Conservation (phyloP, 176 grass and related monocot species). For the Pontederia paniculata region DNA sequence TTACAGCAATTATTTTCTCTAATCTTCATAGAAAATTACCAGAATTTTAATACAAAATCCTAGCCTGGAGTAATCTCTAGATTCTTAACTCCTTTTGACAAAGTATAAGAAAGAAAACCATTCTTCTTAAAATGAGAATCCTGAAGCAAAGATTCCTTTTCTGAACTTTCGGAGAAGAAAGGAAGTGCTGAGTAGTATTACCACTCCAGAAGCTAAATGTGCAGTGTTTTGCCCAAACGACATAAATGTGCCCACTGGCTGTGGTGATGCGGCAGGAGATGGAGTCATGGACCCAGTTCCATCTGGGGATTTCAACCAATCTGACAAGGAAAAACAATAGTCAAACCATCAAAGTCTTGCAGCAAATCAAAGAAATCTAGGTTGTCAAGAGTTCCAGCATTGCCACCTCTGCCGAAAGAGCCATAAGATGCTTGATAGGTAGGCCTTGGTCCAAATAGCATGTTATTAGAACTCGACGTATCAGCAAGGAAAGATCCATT, state of each 20-base stretch:
- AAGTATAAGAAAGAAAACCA: background rate
- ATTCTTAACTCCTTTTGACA: background rate
- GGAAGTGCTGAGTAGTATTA: slow-evolving; percentile 19
- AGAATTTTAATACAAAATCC: too few relatives aligned
- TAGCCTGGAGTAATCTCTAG: too few relatives aligned
- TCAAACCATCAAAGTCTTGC: slow-evolving; percentile 22
- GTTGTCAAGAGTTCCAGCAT: slow-evolving; percentile 18
- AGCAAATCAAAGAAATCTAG: slow-evolving; percentile 9
- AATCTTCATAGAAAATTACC: too few relatives aligned
- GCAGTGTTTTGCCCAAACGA: slow-evolving; percentile 51
- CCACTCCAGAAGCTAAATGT: slow-evolving; percentile 48
- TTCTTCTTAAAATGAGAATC: too few relatives aligned
- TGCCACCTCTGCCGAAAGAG: slow-evolving; percentile 42
- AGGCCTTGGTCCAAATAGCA: slow-evolving; percentile 59
- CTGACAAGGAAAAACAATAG: slow-evolving; percentile 23
- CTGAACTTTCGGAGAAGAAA: background rate
- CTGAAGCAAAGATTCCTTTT: too few relatives aligned
- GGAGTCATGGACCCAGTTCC: slow-evolving; percentile 22
- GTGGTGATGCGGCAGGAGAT: slow-evolving; percentile 33
- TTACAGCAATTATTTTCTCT: too few relatives aligned
- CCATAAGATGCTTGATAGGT: slow-evolving; percentile 49
- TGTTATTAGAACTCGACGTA: slow-evolving; percentile 49
- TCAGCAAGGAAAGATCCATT: slow-evolving; percentile 52
- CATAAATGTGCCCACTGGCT: slow-evolving; percentile 33
- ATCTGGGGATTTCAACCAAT: slow-evolving; percentile 44